Evolutionary conservation across 352 stramenopile species (phyloP).

Genomic region (Aphanomyces euteiches): DNA sequence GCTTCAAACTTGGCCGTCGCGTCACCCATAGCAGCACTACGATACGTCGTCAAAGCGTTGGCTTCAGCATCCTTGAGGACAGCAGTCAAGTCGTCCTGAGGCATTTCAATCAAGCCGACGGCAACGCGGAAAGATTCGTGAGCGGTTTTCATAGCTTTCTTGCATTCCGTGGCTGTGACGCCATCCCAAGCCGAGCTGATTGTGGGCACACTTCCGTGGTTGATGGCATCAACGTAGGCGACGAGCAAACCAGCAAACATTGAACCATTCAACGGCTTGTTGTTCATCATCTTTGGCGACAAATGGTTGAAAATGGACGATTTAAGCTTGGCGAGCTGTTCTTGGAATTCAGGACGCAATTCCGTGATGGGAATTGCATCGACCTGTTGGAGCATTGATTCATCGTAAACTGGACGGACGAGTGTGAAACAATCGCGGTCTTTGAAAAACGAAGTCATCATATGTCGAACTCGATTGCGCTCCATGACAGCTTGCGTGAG

Average conservation of each 20-base stretch:
- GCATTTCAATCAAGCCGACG: slow-evolving; percentile 55
- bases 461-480: slow-evolving; percentile 69
- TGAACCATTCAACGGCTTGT: slow-evolving; percentile 70
- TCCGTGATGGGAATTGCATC: slow-evolving; percentile 60
- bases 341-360: slow-evolving; percentile 71
- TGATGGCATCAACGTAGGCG: slow-evolving; percentile 80
- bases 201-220: slow-evolving; percentile 82
- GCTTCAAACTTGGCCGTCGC: slow-evolving; percentile 55
- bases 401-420: slow-evolving; percentile 77
- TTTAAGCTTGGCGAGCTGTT: slow-evolving; percentile 62
- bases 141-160: slow-evolving; percentile 61
- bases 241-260: slow-evolving; percentile 83
- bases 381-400: slow-evolving; percentile 70
- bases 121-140: slow-evolving; percentile 62
- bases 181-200: slow-evolving; percentile 86
- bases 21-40: slow-evolving; percentile 61
- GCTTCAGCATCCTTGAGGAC: slow-evolving; percentile 57
- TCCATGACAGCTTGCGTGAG: slow-evolving; percentile 61
- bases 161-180: slow-evolving; percentile 74
- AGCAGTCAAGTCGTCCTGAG: slow-evolving; percentile 55
- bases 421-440: slow-evolving; percentile 76
- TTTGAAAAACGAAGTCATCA: slow-evolving; percentile 85
- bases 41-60: slow-evolving; percentile 54
- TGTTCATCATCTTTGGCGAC: slow-evolving; percentile 79
- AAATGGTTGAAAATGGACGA: slow-evolving; percentile 67